These are phyloP conservation scores for Zizania palustris DNA, from an alignment of 202 grass and related monocot genomes.

Conservation along the genomic window DNA sequence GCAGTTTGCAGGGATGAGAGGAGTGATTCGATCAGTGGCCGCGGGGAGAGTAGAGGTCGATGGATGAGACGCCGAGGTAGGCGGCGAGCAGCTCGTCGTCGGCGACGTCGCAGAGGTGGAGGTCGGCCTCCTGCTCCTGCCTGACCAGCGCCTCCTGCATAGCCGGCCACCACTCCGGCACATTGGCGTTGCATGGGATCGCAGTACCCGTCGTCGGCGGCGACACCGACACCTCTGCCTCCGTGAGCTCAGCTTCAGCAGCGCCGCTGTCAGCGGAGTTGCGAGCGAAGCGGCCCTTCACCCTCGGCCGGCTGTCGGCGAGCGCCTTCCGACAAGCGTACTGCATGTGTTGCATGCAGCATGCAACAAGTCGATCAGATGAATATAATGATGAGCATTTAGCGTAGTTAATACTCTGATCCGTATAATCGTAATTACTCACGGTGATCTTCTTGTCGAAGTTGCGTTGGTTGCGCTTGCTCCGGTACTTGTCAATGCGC, in stretches of 20 bases:
- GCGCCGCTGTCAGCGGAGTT: neutral
- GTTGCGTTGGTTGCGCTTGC: conserved; percentile 78
- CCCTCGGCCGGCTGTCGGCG: conserved; percentile 56
- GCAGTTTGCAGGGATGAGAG: no score
- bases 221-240: neutral
- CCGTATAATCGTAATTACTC: neutral
- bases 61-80: conserved; percentile 56
- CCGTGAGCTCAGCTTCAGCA: no score
- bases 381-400: no score
- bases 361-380: no score
- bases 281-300: conserved; percentile 61
- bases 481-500: conserved; percentile 80
- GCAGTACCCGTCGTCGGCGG: neutral
- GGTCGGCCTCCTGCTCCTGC: neutral
- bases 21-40: neutral
- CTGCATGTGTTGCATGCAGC: conserved; percentile 8
- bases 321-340: conserved; percentile 63
- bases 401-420: no score
- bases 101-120: neutral
- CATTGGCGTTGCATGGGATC: no score
- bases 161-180: conserved; percentile 45
- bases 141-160: conserved; percentile 1
- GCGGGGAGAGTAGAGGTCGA: conserved; percentile 31
- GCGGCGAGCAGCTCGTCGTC: conserved; percentile 37
- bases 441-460: conserved; percentile 94